These are phyloP conservation scores for Plasmodium coatneyi DNA, from an alignment of 169 alveolate genomes.

Conservation along the genomic window DNA sequence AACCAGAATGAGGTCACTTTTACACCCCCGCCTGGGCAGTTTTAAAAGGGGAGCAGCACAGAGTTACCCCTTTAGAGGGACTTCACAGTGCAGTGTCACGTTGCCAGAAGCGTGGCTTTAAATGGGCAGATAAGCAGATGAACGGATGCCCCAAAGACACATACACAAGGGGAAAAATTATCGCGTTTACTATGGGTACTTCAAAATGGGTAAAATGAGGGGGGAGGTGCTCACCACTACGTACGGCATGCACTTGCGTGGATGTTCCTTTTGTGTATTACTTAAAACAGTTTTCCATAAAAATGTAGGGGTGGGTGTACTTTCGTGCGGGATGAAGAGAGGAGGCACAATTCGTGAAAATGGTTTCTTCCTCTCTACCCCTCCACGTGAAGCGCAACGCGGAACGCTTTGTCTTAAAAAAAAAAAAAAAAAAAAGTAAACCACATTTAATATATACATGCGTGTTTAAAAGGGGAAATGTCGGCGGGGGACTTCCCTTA, in stretches of 20 bases:
- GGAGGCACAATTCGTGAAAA: background rate
- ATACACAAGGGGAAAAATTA: background rate
- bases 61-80: background rate
- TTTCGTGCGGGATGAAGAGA: background rate
- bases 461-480: background rate
- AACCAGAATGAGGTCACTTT: background rate
- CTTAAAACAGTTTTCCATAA: background rate
- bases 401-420: background rate
- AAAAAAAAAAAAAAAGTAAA: no score
- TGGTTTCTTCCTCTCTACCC: background rate
- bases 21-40: background rate
- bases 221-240: background rate
- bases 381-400: background rate
- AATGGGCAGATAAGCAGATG: background rate
- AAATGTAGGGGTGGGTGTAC: background rate
- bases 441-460: background rate
- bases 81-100: background rate
- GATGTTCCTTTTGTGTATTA: background rate
- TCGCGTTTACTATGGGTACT: background rate
- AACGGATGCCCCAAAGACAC: background rate
- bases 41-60: background rate
- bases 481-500: background rate
- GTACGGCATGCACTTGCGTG: background rate
- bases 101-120: background rate
- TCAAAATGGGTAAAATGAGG: background rate